These are phyloP conservation scores for Ligustrum vulgare DNA, from an alignment of 257 asterid species.

Conservation along the genomic window DNA sequence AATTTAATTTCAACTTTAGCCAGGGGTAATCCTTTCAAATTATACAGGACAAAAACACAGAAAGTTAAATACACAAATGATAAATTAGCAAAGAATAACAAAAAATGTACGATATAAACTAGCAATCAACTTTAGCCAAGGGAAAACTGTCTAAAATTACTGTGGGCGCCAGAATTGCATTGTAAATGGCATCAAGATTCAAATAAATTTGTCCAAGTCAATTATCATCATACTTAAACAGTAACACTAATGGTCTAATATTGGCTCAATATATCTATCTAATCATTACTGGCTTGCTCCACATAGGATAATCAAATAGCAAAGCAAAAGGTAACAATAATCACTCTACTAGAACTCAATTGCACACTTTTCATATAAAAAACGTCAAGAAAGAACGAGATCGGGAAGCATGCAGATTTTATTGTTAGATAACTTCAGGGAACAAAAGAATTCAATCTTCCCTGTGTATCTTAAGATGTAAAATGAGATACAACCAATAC, in stretches of 20 bases:
- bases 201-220: not conserved
- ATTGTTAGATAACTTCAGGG: not conserved
- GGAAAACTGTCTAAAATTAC: not conserved
- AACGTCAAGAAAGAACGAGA: constrained; percentile 3
- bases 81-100: not conserved
- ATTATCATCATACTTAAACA: not conserved
- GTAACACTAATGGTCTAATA: not conserved
- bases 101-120: not conserved
- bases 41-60: not conserved
- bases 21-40: not conserved
- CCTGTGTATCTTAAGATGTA: not conserved
- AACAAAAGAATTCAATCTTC: constrained; percentile 7
- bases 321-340: constrained; percentile 12
- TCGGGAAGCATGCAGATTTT: not conserved
- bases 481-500: not conserved
- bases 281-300: not conserved
- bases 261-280: not conserved
- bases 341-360: constrained; percentile 1
- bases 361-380: not conserved
- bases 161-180: not conserved
- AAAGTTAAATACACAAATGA: no score
- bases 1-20: not conserved
- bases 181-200: not conserved
- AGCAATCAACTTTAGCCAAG: not conserved
- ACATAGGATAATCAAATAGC: not conserved